Evolutionary conservation across 345 rosid species (phyloP).

Genomic region (Citrus trifoliata): DNA sequence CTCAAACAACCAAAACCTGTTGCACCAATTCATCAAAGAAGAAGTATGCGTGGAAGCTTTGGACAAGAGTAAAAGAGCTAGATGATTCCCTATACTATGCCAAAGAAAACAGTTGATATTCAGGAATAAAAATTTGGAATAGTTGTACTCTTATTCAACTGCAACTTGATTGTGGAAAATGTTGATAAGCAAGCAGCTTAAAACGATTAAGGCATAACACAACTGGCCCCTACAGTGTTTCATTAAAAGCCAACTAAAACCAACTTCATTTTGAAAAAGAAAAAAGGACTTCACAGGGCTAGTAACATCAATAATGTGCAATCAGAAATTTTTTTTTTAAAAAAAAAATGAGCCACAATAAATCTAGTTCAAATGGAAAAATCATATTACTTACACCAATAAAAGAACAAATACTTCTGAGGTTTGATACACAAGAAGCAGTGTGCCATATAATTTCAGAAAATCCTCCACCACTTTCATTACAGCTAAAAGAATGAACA

Average conservation of each 20-base stretch:
- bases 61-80: background rate
- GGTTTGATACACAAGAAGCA: background rate
- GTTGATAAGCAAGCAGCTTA: background rate
- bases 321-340: background rate
- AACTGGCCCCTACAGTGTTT: background rate
- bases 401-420: background rate
- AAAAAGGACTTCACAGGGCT: background rate
- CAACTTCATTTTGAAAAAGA: background rate
- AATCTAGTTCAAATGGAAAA: background rate
- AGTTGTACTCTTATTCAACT: background rate
- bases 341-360: background rate
- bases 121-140: background rate
- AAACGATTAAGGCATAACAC: background rate
- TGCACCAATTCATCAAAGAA: constrained; percentile 13
- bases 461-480: background rate
- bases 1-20: constrained; percentile 96
- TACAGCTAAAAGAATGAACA: background rate
- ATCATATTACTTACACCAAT: background rate
- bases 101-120: background rate
- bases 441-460: background rate
- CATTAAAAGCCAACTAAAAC: background rate
- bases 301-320: background rate
- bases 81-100: background rate
- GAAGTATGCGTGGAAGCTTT: background rate
- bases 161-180: background rate